Conservation (phyloP, 805 yeast species). For the Ogataea neopini region DNA sequence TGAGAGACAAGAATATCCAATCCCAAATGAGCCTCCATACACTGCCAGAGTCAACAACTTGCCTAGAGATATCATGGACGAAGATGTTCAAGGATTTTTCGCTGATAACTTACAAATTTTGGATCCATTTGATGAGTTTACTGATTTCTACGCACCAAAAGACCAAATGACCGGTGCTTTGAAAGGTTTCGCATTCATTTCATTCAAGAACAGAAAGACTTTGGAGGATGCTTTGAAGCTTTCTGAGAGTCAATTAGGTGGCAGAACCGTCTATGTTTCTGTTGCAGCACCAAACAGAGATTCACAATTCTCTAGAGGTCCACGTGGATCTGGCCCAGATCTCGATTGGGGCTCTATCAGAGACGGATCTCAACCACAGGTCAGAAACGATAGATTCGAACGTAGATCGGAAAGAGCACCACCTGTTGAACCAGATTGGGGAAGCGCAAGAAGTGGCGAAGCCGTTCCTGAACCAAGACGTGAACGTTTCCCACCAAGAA, state of each 20-base stretch:
- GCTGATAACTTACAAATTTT: constrained; percentile 51
- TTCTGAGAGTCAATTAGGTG: constrained; percentile 45
- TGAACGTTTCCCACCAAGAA: constrained; percentile 30
- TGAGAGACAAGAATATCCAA: constrained; percentile 70
- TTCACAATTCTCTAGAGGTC: constrained; percentile 34
- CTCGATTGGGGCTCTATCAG: constrained; percentile 61
- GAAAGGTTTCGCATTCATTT: constrained; percentile 56
- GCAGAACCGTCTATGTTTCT: constrained; percentile 52
- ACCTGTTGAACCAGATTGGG: constrained; percentile 51
- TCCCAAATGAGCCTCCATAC: constrained; percentile 91
- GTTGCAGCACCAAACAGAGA: constrained; percentile 60
- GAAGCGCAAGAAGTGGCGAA: constrained; percentile 33
- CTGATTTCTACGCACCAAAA: constrained; percentile 70
- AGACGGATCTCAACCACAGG: constrained; percentile 29
- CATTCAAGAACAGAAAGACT: constrained; percentile 45
- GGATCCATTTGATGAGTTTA: constrained; percentile 52
- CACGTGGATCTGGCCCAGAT: constrained; percentile 36
- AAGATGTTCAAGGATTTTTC: constrained; percentile 58
- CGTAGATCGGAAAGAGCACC: constrained; percentile 31
- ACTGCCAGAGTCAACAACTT: constrained; percentile 87
- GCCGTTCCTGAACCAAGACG: constrained; percentile 24
- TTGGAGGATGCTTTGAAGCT: constrained; percentile 54
- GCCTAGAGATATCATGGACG: constrained; percentile 78
- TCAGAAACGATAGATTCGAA: constrained; percentile 30
- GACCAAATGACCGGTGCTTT: constrained; percentile 67